Conservation (phyloP, 2,329 filamentous ascomycete genomes). For the Zymoseptoria tritici region DNA sequence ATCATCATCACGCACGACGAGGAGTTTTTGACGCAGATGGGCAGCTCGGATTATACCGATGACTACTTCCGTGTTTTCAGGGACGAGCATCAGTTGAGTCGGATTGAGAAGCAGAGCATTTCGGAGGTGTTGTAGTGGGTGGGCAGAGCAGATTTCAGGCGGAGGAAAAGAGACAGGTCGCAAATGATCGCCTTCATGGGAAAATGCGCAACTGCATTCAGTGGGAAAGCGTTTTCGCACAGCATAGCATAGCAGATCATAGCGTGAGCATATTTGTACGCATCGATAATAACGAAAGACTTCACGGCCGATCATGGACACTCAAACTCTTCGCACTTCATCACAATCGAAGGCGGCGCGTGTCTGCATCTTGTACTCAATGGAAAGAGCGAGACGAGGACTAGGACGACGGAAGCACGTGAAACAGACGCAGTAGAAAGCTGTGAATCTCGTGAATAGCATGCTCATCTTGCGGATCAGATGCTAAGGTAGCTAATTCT, state of each 20-base stretch:
- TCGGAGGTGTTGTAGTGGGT: conserved; percentile 9
- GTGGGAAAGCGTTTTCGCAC: not conserved
- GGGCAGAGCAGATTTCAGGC: not conserved
- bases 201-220: not conserved
- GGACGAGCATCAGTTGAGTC: conserved; percentile 77
- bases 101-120: conserved; percentile 60
- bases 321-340: not conserved
- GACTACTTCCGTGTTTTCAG: conserved; percentile 81
- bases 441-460: not conserved
- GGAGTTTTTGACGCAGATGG: conserved; percentile 88
- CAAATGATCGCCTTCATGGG: not conserved
- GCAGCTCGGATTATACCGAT: conserved; percentile 87
- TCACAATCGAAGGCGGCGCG: not conserved
- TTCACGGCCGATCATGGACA: not conserved
- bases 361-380: not conserved
- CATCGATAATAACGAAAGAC: not conserved
- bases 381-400: not conserved
- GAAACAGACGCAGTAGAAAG: not conserved
- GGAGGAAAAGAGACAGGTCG: not conserved
- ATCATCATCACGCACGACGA: conserved; percentile 99
- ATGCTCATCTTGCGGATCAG: not conserved
- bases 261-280: not conserved
- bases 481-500: not conserved
- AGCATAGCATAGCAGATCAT: not conserved
- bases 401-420: not conserved